Evolutionary conservation across 371 early-diverging fungal species (phyloP).

Genomic region (Circinella minor): DNA sequence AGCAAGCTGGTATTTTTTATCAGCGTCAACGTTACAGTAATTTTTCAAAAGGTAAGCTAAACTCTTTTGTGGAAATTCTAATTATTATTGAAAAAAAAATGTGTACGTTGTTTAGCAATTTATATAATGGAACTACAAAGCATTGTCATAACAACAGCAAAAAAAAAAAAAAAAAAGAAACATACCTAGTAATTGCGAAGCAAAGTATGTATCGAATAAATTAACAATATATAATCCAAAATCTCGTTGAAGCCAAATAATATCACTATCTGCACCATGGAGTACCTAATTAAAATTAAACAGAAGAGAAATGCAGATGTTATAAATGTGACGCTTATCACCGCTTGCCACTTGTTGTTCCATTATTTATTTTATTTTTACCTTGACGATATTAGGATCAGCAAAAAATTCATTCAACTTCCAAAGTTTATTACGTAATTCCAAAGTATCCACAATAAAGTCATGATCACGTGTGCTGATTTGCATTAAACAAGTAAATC

Average conservation of each 20-base stretch:
- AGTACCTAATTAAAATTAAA: constrained; percentile 53
- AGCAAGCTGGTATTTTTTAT: constrained; percentile 95
- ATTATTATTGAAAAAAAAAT: background rate
- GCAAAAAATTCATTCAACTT: constrained; percentile 84
- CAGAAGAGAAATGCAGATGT: background rate
- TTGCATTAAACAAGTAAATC: constrained; percentile 95
- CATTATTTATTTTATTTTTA: constrained; percentile 24
- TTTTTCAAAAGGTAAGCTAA: constrained; percentile 82
- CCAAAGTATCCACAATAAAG: constrained; percentile 90
- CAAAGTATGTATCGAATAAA: constrained; percentile 96
- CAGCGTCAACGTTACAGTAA: constrained; percentile 82
- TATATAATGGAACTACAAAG: background rate
- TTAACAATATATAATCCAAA: constrained; percentile 96
- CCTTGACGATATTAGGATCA: constrained; percentile 89
- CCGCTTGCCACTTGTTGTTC: no score
- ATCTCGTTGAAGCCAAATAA: constrained; percentile 97
- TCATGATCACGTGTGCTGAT: constrained; percentile 90
- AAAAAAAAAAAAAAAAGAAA: background rate
- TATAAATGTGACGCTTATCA: no score
- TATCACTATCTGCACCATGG: constrained; percentile 96
- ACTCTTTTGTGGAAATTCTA: constrained; percentile 71
- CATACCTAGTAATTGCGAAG: constrained; percentile 78
- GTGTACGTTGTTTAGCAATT: background rate
- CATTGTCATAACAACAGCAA: background rate
- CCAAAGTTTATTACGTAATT: constrained; percentile 77